Evolutionary conservation across 345 rosid genomes (phyloP), one percentile per base, ranked within the genome.

Genomic region (Laguncularia racemosa): DNA sequence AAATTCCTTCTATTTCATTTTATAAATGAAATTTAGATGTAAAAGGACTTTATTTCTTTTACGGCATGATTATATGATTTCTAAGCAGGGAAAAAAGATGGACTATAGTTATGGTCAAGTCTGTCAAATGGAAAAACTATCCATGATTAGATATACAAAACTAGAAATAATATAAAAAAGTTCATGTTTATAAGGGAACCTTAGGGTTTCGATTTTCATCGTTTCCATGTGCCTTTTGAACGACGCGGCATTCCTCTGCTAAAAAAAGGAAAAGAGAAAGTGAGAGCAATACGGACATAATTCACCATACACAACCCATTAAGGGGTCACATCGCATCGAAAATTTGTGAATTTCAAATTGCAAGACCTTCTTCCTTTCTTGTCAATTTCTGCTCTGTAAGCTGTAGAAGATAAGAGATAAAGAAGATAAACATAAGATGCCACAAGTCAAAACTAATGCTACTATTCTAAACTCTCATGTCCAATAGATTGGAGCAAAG

Each of bases 241-340:
- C 98, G 78, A 46, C 91, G 82, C 53, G 62, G 68, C 53, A 78
- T 89, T 92, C 98, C 66, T 86, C 96, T 91, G 75, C 73, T n/a
- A n/a, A 61, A 52, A 59, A 58, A 20, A 62, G n/a, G 53, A 33
- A 40, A 48, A 45, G 1, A 68, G 67, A 51, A 70, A n/a, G 16
- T 18, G 33, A n/a, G 19, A 16, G 46, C 44, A 53, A 59, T 17
- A 49, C n/a, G 14, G 18, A 16, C 15, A 18, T 18, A 19, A 21
- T n/a, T 20, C 8, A 48, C 43, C 28, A 48, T 5, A 17, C 19
- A 12, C 16, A n/a, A 21, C 23, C 46, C 11, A 44, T 50, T 57
- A 43, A 44, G 40, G 40, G 9, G 1, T 4, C 40, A 33, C 11
- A 4, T 33, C 9, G 7, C 40, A 33, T 33, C 7, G 40, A 33